Percentiles rank a stretch among this genome's conserved stretches.
These are phyloP conservation scores for Eucalyptus tenuipes DNA, from an alignment of 345 rosid genomes.

Conservation along the genomic window DNA sequence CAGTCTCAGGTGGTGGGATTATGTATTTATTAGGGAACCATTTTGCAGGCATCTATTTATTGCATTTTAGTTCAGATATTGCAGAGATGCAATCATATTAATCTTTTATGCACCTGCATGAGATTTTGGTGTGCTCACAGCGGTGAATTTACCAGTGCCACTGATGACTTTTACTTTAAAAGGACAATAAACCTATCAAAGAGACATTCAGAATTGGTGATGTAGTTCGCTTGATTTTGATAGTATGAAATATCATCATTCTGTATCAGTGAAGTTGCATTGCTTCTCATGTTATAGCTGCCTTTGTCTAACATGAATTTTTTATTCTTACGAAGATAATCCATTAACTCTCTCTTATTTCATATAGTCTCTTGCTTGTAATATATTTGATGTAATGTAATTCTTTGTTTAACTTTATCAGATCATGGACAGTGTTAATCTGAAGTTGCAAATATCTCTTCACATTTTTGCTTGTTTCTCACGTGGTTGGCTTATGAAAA, in stretches of 20 bases:
- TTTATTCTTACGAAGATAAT: neutral
- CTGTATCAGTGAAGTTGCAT: neutral
- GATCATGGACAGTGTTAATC: neutral
- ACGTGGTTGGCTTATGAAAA: neutral
- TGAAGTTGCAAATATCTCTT: neutral
- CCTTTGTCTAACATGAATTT: neutral
- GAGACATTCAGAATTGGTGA: neutral
- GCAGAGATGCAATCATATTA: neutral
- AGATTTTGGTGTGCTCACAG: neutral
- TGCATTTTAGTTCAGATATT: neutral
- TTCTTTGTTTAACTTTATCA: neutral
- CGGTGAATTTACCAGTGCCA: neutral
- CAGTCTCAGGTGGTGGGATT: constrained; percentile 39
- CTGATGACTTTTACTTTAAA: neutral
- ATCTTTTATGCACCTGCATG: neutral
- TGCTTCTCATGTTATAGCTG: neutral
- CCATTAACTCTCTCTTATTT: neutral
- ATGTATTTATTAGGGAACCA: neutral
- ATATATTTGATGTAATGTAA: neutral
- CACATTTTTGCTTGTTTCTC: neutral
- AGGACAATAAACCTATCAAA: neutral
- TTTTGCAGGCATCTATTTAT: neutral
- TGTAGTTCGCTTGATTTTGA: neutral
- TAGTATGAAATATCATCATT: neutral
- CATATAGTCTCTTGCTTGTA: neutral